phyloP scores from a whole-genome alignment of 164 flowering plant species.

The Vitis rupestris region DNA sequence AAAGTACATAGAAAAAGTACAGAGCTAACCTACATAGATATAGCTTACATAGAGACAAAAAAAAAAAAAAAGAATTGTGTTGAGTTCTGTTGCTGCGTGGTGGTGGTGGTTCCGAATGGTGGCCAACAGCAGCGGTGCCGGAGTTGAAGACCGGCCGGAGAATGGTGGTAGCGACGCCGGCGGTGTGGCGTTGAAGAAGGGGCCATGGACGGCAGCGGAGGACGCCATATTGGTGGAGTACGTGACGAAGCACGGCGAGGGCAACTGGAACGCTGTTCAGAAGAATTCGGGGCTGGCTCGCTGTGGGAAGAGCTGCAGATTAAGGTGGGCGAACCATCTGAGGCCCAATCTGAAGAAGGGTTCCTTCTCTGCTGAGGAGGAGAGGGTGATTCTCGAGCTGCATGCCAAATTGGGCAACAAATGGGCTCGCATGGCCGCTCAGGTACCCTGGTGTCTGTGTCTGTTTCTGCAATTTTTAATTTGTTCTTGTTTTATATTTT shows the following conservation, averaged over 20 bases:
- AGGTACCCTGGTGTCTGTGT: conserved; percentile 11
- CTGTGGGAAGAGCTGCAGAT: conserved; percentile 45
- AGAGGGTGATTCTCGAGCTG: conserved; percentile 29
- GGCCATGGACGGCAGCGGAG: conserved; percentile 46
- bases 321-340: conserved; percentile 41
- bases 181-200: conserved; percentile 28
- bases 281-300: conserved; percentile 29
- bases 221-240: conserved; percentile 28
- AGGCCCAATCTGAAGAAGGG: conserved; percentile 42
- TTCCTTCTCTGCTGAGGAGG: conserved; percentile 33
- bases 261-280: conserved; percentile 43
- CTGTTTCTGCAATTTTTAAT: background rate
- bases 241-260: conserved; percentile 36
- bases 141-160: background rate
- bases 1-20: no score
- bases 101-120: background rate
- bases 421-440: conserved; percentile 36
- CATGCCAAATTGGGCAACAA: conserved; percentile 36
- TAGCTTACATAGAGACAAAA: no score
- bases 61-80: no score
- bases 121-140: background rate
- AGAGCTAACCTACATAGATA: no score
- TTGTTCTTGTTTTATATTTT: no score
- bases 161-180: background rate
- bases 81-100: no score